Evolutionary conservation across 768 basidiomycete genomes (phyloP), one percentile per base, ranked within the genome.

Genomic region (Symmetrospora coprosmae): DNA sequence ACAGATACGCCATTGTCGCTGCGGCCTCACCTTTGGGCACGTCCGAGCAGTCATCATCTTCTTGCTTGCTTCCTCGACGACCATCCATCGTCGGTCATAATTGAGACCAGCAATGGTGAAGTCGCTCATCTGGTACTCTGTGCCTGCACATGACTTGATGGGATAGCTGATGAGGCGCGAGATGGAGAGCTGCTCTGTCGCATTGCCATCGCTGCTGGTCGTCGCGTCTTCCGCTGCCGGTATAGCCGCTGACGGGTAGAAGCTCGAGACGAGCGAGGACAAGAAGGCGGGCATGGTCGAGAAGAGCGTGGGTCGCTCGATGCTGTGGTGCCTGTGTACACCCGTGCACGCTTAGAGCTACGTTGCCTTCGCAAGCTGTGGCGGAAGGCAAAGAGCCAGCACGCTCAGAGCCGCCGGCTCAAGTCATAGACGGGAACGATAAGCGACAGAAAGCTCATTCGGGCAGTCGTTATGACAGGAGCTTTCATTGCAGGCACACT

Each of bases 11-110:
- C 43, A 9, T 9, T 23, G 13, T 46, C 25, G 43, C 11, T 23
- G 13, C 13, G n/a, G 31, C 9, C 38, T 17, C 14, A 55, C 52
- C 52, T 55, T 58, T 45, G 31, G 41, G 33, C 30, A 27, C 14
- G 30, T 58, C 17, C 55, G 41, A 11, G 55, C 55, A 30, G 55
- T 58, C n/a, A 58, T 23, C 55, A 58, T 58, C 33, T 58, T 58
- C 25, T 58, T 46, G 6, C 39, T 46, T 33, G 21, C 39, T 17
- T 30, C 38, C 17, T 58, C 40, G 25, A 58, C 43, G 27, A 58
- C 7, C 55, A 58, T 58, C 55, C 55, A 58, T 58, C 43, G 40
- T 46, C 55, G 11, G 34, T 58, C 55, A 27, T 46, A 58, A 6
- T 58, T 43, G 25, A 58, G 43, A 16, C 55, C 55, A 19, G 31